Evolutionary conservation across 441 rosid species (phyloP).

Genomic region (Erysimum cheiri): DNA sequence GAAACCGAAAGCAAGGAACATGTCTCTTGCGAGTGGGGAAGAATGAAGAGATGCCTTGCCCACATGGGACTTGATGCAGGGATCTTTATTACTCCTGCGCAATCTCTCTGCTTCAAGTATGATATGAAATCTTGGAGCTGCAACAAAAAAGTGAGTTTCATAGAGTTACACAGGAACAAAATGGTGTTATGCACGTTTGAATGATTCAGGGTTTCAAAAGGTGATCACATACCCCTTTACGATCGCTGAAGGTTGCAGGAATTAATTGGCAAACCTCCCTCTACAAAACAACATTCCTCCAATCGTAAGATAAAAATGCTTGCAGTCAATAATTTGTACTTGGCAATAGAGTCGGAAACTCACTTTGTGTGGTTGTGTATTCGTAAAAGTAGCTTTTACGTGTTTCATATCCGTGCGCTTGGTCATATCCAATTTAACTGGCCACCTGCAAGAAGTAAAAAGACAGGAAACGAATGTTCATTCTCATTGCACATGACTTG

Average conservation of each 20-base stretch:
- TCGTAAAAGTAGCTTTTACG: constrained; percentile 76
- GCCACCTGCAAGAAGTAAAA: constrained; percentile 79
- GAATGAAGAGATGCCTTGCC: constrained; percentile 94
- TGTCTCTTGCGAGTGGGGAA: constrained; percentile 73
- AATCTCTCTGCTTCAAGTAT: constrained; percentile 91
- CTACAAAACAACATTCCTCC: constrained; percentile 54
- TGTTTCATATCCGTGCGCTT: constrained; percentile 91
- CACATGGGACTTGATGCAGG: constrained; percentile 75
- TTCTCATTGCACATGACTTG: constrained; percentile 24
- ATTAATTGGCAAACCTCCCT: constrained; percentile 89
- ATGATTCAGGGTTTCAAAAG: neutral
- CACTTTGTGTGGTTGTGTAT: constrained; percentile 82
- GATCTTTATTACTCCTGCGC: constrained; percentile 95
- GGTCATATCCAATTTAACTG: constrained; percentile 85
- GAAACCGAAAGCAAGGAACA: constrained; percentile 80
- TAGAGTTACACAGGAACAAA: neutral
- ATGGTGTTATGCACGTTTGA: neutral
- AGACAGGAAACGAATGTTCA: constrained; percentile 20
- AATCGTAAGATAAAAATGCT: constrained; percentile 9
- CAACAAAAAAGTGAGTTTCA: constrained; percentile 21
- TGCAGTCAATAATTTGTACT: constrained; percentile 3
- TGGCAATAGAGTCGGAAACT: constrained; percentile 37
- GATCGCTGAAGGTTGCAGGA: constrained; percentile 69
- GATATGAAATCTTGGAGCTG: constrained; percentile 94
- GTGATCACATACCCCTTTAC: constrained; percentile 71